Percentiles rank a stretch among this genome's conserved stretches.
These are phyloP conservation scores for Phyllosticta ampelicida DNA, from an alignment of 2,329 filamentous ascomycete species.

Conservation along the genomic window DNA sequence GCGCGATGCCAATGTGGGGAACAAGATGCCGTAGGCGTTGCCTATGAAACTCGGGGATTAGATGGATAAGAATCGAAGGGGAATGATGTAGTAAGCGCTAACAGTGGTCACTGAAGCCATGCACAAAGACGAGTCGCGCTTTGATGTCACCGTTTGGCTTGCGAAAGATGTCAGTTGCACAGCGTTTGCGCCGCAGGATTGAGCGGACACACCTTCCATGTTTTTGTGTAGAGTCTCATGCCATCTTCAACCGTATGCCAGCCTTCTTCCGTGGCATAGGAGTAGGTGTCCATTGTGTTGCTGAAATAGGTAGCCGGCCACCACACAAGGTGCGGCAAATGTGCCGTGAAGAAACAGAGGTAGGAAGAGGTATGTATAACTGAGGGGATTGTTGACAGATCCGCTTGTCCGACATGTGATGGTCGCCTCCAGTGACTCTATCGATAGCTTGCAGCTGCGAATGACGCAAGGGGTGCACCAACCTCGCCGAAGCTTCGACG, in stretches of 20 bases:
- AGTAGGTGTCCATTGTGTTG: background rate
- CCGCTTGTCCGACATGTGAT: background rate
- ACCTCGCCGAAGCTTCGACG: background rate
- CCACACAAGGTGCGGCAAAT: background rate
- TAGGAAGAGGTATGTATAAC: background rate
- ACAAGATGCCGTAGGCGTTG: slow-evolving; percentile 65
- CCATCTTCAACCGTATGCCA: slow-evolving; percentile 42
- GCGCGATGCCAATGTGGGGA: slow-evolving; percentile 54
- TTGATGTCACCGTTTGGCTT: slow-evolving; percentile 47
- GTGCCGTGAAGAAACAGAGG: background rate
- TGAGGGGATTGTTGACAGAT: background rate
- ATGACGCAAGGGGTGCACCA: background rate
- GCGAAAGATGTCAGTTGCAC: slow-evolving; percentile 3
- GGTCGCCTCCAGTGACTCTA: background rate
- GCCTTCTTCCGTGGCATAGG: slow-evolving; percentile 36
- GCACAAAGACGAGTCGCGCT: slow-evolving; percentile 71
- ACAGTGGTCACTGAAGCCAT: slow-evolving; percentile 82
- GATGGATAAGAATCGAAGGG: background rate
- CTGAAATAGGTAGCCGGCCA: background rate
- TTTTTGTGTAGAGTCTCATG: slow-evolving; percentile 49
- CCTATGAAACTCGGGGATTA: slow-evolving; percentile 27
- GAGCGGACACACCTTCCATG: slow-evolving; percentile 40
- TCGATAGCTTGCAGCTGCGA: background rate
- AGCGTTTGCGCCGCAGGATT: slow-evolving; percentile 2
- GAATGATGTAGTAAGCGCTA: slow-evolving; percentile 12